phyloP scores from a whole-genome alignment of 1,139 yeast species.

The Scheffersomyces parashehatae region DNA sequence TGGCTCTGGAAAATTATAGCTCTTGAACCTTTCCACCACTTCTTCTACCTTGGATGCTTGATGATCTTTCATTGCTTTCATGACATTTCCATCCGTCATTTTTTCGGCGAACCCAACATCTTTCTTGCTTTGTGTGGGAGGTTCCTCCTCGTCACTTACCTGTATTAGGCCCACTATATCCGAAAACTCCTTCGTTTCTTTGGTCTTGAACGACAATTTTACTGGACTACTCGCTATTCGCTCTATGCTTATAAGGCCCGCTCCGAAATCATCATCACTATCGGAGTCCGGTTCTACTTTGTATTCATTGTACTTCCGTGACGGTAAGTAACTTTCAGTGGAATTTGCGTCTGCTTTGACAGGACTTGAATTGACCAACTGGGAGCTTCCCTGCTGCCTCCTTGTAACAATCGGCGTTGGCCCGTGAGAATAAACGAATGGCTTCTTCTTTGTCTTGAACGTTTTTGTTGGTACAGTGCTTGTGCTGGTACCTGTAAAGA shows the following conservation, averaged over 20 bases:
- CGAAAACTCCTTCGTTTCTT: not conserved
- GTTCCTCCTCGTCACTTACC: constrained; percentile 3
- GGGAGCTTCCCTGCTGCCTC: too few species aligned
- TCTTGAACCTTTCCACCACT: constrained; percentile 21
- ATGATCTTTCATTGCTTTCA: constrained; percentile 13
- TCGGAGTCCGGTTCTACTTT: too few species aligned
- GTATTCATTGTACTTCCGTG: too few species aligned
- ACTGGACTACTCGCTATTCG: not conserved
- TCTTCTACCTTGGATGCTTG: constrained; percentile 14
- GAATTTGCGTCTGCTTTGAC: too few species aligned
- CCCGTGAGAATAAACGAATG: not conserved
- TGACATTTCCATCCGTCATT: constrained; percentile 9
- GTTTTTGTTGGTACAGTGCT: too few species aligned
- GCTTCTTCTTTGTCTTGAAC: constrained; percentile 1
- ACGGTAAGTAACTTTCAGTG: too few species aligned
- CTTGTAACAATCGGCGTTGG: too few species aligned
- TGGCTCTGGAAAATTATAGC: constrained; percentile 25
- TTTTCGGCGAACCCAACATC: constrained; percentile 7
- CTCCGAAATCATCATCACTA: too few species aligned
- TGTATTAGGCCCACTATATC: constrained; percentile 4
- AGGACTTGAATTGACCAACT: too few species aligned
- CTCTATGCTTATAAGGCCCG: too few species aligned
- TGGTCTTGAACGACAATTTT: not conserved
- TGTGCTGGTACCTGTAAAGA: too few species aligned
- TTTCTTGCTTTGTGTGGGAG: not conserved